Evolutionary conservation across 2,329 filamentous ascomycete species (phyloP).

Genomic region (Helicocarpus griseus): DNA sequence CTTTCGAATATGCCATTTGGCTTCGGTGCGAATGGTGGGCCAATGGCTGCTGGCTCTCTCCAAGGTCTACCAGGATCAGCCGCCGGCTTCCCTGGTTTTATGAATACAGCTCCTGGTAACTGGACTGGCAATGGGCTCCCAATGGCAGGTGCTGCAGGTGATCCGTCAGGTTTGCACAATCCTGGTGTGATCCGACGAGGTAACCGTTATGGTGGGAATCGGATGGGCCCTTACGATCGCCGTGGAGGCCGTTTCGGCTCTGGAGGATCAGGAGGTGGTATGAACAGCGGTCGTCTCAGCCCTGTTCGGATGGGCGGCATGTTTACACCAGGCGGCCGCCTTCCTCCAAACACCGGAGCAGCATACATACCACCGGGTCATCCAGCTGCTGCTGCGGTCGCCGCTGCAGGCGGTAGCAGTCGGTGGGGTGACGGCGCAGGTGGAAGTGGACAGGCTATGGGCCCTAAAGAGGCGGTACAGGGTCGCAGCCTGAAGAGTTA

Average conservation of each 20-base stretch:
- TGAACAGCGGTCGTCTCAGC: conserved; percentile 37
- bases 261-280: conserved; percentile 30
- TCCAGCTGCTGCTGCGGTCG: conserved; percentile 30
- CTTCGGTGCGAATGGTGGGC: conserved; percentile 41
- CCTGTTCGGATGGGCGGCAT: conserved; percentile 25
- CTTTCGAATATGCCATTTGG: conserved; percentile 59
- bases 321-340: conserved; percentile 25
- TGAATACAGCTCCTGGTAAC: conserved; percentile 18
- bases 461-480: conserved; percentile 82
- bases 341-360: conserved; percentile 21
- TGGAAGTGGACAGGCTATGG: conserved; percentile 61
- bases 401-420: conserved; percentile 39
- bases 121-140: conserved; percentile 24
- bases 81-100: conserved; percentile 23
- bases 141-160: conserved; percentile 24
- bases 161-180: conserved; percentile 37
- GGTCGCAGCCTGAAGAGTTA: conserved; percentile 93
- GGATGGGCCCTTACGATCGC: conserved; percentile 65
- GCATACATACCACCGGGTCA: conserved; percentile 31
- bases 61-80: conserved; percentile 19
- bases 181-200: conserved; percentile 60
- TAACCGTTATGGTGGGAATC: conserved; percentile 49
- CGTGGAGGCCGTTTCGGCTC: conserved; percentile 46
- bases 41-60: conserved; percentile 26
- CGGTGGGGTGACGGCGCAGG: conserved; percentile 65